phyloP scores from a whole-genome alignment of 441 rosid species.

The Adansonia madagascariensis region DNA sequence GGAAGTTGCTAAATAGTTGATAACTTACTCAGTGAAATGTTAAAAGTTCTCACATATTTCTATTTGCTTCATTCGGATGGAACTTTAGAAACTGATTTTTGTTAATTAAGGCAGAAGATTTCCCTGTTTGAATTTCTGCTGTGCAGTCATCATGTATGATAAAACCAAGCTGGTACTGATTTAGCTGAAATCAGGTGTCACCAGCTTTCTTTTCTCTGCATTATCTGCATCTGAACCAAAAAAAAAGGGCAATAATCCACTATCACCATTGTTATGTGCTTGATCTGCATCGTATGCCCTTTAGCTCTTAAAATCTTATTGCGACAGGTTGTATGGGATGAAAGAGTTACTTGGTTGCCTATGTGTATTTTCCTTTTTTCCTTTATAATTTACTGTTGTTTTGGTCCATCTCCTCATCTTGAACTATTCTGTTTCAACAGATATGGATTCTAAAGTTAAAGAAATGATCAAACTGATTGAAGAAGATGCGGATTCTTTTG shows the following conservation, averaged over 20 bases:
- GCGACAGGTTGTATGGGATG: neutral
- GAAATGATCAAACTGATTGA: constrained; percentile 81
- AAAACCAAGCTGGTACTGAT: neutral
- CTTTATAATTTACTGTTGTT: neutral
- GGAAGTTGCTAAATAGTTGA: neutral
- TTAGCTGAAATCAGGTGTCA: neutral
- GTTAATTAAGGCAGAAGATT: neutral
- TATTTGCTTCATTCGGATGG: neutral
- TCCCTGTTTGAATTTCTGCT: neutral
- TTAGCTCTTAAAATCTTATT: neutral
- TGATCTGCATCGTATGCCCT: neutral
- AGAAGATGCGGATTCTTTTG: constrained; percentile 86
- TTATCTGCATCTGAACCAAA: neutral
- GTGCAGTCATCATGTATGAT: neutral
- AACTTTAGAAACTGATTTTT: constrained; percentile 6
- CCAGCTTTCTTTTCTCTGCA: constrained; percentile 12
- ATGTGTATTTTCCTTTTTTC: neutral
- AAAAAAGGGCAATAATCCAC: neutral
- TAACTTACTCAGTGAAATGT: neutral
- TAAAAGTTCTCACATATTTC: neutral
- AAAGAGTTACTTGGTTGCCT: neutral
- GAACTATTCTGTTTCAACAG: constrained; percentile 40
- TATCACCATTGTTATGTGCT: neutral
- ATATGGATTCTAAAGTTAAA: constrained; percentile 80
- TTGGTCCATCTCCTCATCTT: constrained; percentile 18